A percentile compares a stretch with the other conserved stretches of the same genome.
These are phyloP conservation scores for Amanita muscaria DNA, from an alignment of 768 basidiomycete species.

Conservation along the genomic window DNA sequence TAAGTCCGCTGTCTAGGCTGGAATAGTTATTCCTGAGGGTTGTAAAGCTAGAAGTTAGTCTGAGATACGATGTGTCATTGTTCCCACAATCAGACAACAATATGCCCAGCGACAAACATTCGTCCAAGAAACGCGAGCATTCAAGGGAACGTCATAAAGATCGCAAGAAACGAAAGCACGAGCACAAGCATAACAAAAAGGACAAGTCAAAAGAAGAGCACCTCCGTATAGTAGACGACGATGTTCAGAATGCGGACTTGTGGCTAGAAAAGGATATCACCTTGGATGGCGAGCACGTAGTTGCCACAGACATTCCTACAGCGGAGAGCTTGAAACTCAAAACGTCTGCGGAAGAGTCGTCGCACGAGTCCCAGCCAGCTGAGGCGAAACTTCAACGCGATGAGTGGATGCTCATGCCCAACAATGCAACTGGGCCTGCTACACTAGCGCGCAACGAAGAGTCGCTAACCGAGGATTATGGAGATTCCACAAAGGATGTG, in stretches of 20 bases:
- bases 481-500: constrained; percentile 34
- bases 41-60: too few species aligned
- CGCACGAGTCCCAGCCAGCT: constrained; percentile 28
- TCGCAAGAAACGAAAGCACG: constrained; percentile 22
- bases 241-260: constrained; percentile 63
- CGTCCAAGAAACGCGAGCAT: constrained; percentile 43
- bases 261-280: constrained; percentile 88
- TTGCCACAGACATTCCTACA: constrained; percentile 66
- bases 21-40: too few species aligned
- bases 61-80: too few species aligned
- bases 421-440: constrained; percentile 8
- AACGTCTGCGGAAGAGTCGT: constrained; percentile 44
- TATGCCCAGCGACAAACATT: constrained; percentile 29
- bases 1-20: too few species aligned
- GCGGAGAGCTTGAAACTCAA: constrained; percentile 61
- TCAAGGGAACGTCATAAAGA: constrained; percentile 38
- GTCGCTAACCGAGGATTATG: constrained; percentile 58
- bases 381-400: constrained; percentile 57
- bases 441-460: constrained; percentile 30
- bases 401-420: constrained; percentile 79
- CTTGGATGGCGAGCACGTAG: constrained; percentile 69
- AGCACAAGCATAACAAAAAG: constrained; percentile 27
- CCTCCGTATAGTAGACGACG: constrained; percentile 53
- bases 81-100: constrained; percentile 17
- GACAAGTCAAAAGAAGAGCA: constrained; percentile 21